A percentile compares a stretch with the other conserved stretches of the same genome.
These are phyloP conservation scores for Phialophora chinensis DNA, from an alignment of 2,329 filamentous ascomycete genomes.

Conservation along the genomic window DNA sequence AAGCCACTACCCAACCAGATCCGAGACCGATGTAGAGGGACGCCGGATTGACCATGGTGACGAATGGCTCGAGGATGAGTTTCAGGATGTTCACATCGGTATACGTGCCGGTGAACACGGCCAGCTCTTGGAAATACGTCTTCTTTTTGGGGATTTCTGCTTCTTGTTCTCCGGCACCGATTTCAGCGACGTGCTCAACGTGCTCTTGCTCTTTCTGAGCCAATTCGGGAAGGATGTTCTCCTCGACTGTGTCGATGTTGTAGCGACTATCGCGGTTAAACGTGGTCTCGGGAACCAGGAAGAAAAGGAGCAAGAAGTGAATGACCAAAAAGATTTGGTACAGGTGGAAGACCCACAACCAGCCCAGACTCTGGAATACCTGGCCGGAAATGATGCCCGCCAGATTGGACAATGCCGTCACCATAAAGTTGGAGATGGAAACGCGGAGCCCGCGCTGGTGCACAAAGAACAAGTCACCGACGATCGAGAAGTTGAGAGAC, in stretches of 20 bases:
- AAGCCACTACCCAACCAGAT: slow-evolving; percentile 17
- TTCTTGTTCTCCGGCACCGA: not conserved
- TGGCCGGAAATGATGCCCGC: slow-evolving; percentile 47
- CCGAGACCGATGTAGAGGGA: slow-evolving; percentile 37
- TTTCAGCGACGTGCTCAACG: slow-evolving; percentile 18
- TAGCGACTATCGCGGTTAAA: slow-evolving; percentile 39
- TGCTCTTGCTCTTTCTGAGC: slow-evolving; percentile 11
- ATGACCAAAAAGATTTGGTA: slow-evolving; percentile 41
- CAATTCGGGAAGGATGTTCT: slow-evolving; percentile 27
- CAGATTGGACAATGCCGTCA: slow-evolving; percentile 39
- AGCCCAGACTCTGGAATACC: slow-evolving; percentile 36
- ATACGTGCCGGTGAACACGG: slow-evolving; percentile 33
- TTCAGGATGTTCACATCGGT: slow-evolving; percentile 32
- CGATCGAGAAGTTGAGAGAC: slow-evolving; percentile 53
- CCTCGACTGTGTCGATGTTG: slow-evolving; percentile 36
- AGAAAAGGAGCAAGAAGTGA: slow-evolving; percentile 41
- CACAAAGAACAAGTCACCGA: slow-evolving; percentile 50
- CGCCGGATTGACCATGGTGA: slow-evolving; percentile 41
- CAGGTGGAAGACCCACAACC: slow-evolving; percentile 37
- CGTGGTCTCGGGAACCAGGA: slow-evolving; percentile 41
- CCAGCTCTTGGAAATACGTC: slow-evolving; percentile 32
- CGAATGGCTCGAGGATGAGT: slow-evolving; percentile 42
- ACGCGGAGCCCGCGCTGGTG: slow-evolving; percentile 31
- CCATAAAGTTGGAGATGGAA: slow-evolving; percentile 28
- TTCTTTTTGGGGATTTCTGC: slow-evolving; percentile 23